Percentiles rank a stretch among this genome's conserved stretches.
These are phyloP conservation scores for Sugiyamaella paludigena DNA, from an alignment of 1,139 yeast species.

Conservation along the genomic window DNA sequence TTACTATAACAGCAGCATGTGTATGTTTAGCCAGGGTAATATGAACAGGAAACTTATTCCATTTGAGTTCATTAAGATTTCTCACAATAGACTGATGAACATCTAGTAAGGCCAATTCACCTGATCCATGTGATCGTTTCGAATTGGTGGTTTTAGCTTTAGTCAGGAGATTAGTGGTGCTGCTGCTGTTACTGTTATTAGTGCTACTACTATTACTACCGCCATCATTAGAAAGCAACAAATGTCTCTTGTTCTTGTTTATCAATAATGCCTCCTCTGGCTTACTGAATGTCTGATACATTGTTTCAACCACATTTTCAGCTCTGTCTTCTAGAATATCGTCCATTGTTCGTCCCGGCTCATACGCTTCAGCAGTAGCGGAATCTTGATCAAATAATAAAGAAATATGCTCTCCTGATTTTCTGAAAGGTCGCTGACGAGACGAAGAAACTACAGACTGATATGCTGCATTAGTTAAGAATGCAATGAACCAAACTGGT, in stretches of 20 bases:
- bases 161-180: slow-evolving; percentile 4
- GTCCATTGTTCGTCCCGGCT: slow-evolving; percentile 21
- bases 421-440: slow-evolving; percentile 25
- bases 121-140: slow-evolving; percentile 10
- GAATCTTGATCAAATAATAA: slow-evolving; percentile 13
- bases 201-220: background rate
- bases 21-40: slow-evolving; percentile 63
- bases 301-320: slow-evolving; percentile 48
- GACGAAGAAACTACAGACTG: slow-evolving; percentile 30
- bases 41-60: slow-evolving; percentile 72
- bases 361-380: too few species aligned
- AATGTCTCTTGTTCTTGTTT: slow-evolving; percentile 6
- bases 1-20: slow-evolving; percentile 79
- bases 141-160: slow-evolving; percentile 8
- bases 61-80: slow-evolving; percentile 55
- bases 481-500: slow-evolving; percentile 39
- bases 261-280: slow-evolving; percentile 10
- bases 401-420: slow-evolving; percentile 16
- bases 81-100: slow-evolving; percentile 53
- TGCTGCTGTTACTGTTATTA: background rate
- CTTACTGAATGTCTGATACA: slow-evolving; percentile 31
- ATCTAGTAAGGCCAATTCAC: background rate
- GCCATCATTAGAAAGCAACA: background rate
- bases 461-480: slow-evolving; percentile 34
- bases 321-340: slow-evolving; percentile 48